Evolutionary conservation across 352 stramenopile species (phyloP), one percentile per base, ranked within the genome.

Genomic region (Globisporangium camurandrum): DNA sequence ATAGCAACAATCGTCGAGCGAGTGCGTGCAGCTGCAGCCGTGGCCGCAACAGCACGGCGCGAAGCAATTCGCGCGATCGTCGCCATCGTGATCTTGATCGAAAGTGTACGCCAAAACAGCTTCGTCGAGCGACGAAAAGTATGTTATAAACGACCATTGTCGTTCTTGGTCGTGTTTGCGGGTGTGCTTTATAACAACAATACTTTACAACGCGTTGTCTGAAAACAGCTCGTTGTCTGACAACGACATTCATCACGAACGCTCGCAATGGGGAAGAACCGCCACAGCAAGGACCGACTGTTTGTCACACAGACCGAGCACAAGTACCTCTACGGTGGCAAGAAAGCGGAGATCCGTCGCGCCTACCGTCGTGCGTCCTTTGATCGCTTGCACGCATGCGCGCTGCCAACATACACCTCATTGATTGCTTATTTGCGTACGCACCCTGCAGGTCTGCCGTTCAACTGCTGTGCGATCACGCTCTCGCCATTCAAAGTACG

Each of bases 391-490:
- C n/a, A n/a, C n/a, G n/a, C n/a, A n/a, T n/a, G n/a, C n/a, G 11
- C 6, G 14, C 17, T 26, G 5, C 24, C 22, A 5, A 10, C 30
- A 12, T 3, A 6, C 20, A 16, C 12, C 2, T 11, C 17, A 11
- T 36, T 49, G 4, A 6, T 9, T 42, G 12, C n/a, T 26, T 30
- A 8, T 19, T 26, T 48, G 30, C 12, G 4, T 19, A 19, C 19
- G 9, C 17, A n/a, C 12, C 4, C 0, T 50, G 39, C 59, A 87
- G 85, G 86, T 12, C 69, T 99, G 26, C 94, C 96, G 31, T 99
- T 99, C 69, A 92, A 98, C 59, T 98, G 95, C 75, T 99, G 97
- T 64, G 93, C 96, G 22, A 91, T 99, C 58, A 98, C 87, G 3
- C 76, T 99, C 41, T 88, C 67, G 19, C 87, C 88, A 17, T 96